Base-by-base conservation (phyloP, 305 asterid genomes). In the Stenogyne calaminthoides region DNA sequence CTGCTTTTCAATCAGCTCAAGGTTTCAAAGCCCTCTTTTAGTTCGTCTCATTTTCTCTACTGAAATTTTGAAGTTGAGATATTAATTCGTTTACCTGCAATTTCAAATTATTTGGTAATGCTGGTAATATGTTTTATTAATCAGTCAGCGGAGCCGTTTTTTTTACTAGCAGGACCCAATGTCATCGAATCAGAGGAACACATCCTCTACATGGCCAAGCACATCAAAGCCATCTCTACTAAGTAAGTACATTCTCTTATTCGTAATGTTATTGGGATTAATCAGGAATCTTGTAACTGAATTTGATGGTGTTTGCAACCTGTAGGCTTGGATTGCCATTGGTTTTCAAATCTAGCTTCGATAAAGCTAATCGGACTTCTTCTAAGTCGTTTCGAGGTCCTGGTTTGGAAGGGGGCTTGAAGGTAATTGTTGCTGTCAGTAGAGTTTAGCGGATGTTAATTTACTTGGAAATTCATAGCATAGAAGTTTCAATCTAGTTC, bases 101-200 rank as follows among this genome's bases (percentile, higher is more conserved):
- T 66, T 58, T 20, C 20, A 10, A 4, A 15, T 29, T 29, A 9
- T 57, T 74, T 3, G 58, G 19, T 25, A 58, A 16, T 27, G 65
- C n/a, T 36, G 6, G 10, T 14, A 8, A 2, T n/a, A 29, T 5
- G 20, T 3, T 60, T 61, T 42, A n/a, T 44, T 64, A 1, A 59
- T 44, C 16, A 92, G 97, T 34, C 80, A 14, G 92, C 96, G 29
- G 89, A 88, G 73, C 96, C 98, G 14, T 92, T 92, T 80, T 92
- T 92, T 83, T 47, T 92, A 74, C 80, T 92, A 76, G 96, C 97
- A 9, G 98, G 96, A 22, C 97, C 97, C 2, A 92, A 92, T 89
- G 98, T 90, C 84, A 95, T 95, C 46, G 98, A 95, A 86, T 95
- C 97, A 1, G 98, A 95, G 85, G 96, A 95, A 15, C 97, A 92